Evolutionary conservation across 164 flowering plant species (phyloP), one percentile per base, ranked within the genome.

Genomic region (Nymphaea thermarum): DNA sequence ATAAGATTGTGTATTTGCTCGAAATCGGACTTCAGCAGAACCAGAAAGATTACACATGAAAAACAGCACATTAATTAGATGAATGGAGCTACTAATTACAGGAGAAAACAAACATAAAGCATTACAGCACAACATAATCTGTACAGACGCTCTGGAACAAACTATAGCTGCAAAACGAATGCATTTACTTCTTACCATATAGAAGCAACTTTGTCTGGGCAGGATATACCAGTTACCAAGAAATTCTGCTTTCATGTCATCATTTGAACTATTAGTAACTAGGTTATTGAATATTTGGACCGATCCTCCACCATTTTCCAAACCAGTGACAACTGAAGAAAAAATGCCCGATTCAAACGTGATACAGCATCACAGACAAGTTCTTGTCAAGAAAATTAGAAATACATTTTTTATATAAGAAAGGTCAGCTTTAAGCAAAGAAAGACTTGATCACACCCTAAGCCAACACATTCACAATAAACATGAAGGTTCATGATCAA

Each of bases 1-100:
- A 90, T 75, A 67, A 91, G 79, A 77, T 79, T 73, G 68, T 78
- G 87, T 76, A 94, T 83, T 77, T 82, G 80, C 81, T 71, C 68
- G 84, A 94, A 76, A 76, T 91, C 93, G 65, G 99, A 89, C 99
- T 94, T 83, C 84, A 76, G 77, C 72, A 76, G 80, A 70, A 61
- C 44, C 14, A 67, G 53, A 73, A 70, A 70, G 57, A 69, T 66
- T 4, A 44, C 60, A 42, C 36, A 71, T 66, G 6, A 47, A 47
- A 47, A 4, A 47, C 4, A 47, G 12, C 7, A 7, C 55, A 6
- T 47, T 7, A 7, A 47, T 47, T 47, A 7, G 55, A 47, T 47
- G 7, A 47, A 6, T 47, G 7, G 55, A 7, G 12, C 55, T 47
- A 47, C 11, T 6, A 4, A 14, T 47, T 47, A 47, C 6, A 6